Evolutionary conservation across 352 stramenopile species (phyloP).

Genomic region (Phytophthora crassamura): DNA sequence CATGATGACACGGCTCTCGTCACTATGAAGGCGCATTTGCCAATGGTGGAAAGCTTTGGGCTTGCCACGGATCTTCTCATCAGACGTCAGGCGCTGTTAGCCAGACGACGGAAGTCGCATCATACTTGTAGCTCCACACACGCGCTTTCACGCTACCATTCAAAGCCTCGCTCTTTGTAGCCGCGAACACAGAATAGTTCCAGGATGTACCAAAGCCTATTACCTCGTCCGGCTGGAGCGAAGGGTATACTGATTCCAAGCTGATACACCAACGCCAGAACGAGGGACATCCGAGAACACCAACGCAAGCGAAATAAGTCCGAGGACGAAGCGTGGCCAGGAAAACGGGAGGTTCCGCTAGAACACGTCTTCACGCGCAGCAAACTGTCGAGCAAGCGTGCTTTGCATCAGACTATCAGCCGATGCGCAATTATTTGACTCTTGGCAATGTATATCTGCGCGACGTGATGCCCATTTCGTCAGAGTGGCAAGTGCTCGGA

Average conservation of each 20-base stretch:
- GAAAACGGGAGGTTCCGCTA: conserved; percentile 23
- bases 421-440: no score
- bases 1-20: conserved; percentile 82
- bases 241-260: conserved; percentile 6
- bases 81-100: conserved; percentile 95
- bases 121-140: no score
- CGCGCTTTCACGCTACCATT: conserved; percentile 8
- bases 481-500: no score
- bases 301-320: conserved; percentile 30
- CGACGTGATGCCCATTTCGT: no score
- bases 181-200: conserved; percentile 29
- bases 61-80: conserved; percentile 92
- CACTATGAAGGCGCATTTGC: conserved; percentile 93
- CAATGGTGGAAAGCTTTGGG: conserved; percentile 95
- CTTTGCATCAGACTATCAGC: conserved; percentile 10
- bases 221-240: conserved; percentile 33
- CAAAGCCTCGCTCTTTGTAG: conserved; percentile 15
- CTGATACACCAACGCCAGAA: conserved; percentile 27
- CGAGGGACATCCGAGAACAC: conserved; percentile 36
- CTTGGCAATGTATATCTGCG: no score
- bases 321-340: conserved; percentile 8
- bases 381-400: conserved; percentile 15
- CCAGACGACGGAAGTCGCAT: conserved; percentile 33
- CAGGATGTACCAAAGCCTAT: conserved; percentile 30
- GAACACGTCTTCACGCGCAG: conserved; percentile 18